Conservation (phyloP, 179 eudicot species). For the Silene noctiflora region DNA sequence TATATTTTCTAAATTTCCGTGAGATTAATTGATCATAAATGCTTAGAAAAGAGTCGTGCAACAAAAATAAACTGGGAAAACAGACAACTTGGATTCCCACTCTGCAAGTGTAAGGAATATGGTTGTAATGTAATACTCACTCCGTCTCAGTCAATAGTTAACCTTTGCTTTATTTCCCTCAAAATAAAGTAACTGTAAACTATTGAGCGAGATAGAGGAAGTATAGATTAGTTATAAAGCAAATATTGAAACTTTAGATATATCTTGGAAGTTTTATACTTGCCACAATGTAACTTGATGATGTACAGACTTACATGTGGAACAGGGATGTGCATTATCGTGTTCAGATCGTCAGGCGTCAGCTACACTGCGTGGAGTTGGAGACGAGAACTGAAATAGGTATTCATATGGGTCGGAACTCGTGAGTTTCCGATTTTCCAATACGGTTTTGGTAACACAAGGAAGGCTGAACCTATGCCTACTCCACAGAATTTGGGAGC, state of each 20-base stretch:
- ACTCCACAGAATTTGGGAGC: neutral
- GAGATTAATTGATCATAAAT: conserved; percentile 4
- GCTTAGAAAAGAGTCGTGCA: neutral
- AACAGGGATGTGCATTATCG: neutral
- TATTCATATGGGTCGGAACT: neutral
- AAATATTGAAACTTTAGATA: neutral
- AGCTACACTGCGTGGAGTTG: neutral
- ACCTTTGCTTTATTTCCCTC: too few relatives aligned
- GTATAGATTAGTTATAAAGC: neutral
- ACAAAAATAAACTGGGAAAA: neutral
- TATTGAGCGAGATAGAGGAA: neutral
- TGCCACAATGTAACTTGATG: neutral
- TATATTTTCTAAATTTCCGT: too few relatives aligned
- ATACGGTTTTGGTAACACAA: neutral
- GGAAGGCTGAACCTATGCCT: neutral
- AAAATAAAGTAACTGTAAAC: neutral
- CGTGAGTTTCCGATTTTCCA: neutral
- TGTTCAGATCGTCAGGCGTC: neutral
- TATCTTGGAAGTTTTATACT: neutral
- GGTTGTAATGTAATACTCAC: too few relatives aligned
- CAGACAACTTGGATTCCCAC: neutral
- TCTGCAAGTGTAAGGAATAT: too few relatives aligned
- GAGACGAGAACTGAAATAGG: neutral
- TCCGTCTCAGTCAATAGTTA: too few relatives aligned
- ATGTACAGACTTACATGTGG: neutral